Conservation (phyloP, 2,329 filamentous ascomycete species). For the Fusarium buharicum region DNA sequence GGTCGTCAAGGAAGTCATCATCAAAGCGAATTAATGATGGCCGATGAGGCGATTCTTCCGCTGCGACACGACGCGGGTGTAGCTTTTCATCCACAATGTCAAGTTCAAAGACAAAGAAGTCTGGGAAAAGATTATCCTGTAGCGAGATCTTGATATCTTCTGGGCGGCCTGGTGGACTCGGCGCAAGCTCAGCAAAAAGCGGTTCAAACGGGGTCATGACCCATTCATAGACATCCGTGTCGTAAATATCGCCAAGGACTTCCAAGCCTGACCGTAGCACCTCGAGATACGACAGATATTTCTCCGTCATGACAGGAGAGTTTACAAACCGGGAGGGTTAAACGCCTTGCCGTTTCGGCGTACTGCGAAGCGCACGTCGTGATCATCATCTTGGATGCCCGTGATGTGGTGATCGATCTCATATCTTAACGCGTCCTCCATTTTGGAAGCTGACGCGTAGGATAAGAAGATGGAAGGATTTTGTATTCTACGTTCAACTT, state of each 20-base stretch:
- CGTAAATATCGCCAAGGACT: constrained; percentile 26
- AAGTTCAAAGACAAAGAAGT: constrained; percentile 33
- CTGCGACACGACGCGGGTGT: constrained; percentile 14
- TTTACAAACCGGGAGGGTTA: constrained; percentile 29
- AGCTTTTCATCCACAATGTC: constrained; percentile 30
- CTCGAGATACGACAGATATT: constrained; percentile 29
- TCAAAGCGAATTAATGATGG: constrained; percentile 30
- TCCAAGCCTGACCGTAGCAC: constrained; percentile 34
- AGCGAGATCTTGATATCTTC: constrained; percentile 29
- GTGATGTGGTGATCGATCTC: constrained; percentile 8
- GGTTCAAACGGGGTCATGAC: constrained; percentile 29
- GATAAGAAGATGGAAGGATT: too few relatives aligned
- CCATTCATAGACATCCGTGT: constrained; percentile 37
- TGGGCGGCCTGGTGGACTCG: constrained; percentile 4
- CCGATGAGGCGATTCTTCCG: constrained; percentile 4
- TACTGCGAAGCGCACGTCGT: constrained; percentile 20
- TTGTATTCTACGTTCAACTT: too few relatives aligned
- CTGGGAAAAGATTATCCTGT: constrained; percentile 33
- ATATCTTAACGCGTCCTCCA: constrained; percentile 6
- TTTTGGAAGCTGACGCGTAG: background rate
- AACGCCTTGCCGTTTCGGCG: constrained; percentile 36
- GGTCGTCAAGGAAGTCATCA: constrained; percentile 32
- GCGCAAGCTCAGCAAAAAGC: constrained; percentile 37
- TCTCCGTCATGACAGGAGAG: constrained; percentile 22
- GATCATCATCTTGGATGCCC: background rate